Evolutionary conservation across 148 eudicot species (phyloP).

Genomic region (Oxyria digyna): DNA sequence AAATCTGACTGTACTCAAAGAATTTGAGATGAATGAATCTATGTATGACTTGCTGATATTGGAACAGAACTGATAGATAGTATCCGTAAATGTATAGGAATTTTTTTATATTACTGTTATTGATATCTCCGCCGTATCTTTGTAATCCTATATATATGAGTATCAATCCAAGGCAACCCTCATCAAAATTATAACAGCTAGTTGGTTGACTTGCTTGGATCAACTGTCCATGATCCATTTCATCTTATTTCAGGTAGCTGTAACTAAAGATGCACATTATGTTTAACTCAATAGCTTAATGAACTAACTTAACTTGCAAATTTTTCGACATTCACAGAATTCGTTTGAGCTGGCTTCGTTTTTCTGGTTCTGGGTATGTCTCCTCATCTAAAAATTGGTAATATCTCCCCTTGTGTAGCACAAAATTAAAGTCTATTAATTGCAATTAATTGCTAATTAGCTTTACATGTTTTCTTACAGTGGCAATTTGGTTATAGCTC

Average conservation of each 20-base stretch:
- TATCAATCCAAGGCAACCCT: too few relatives aligned
- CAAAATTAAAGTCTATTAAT: not conserved
- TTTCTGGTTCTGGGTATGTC: conserved; percentile 97
- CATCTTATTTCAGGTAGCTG: conserved; percentile 86
- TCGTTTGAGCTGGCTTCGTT: conserved; percentile 97
- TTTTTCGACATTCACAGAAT: conserved; percentile 48
- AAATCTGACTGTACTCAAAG: too few relatives aligned
- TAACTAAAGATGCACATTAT: not conserved
- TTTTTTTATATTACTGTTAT: too few relatives aligned
- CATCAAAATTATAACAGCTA: too few relatives aligned
- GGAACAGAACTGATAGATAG: too few relatives aligned
- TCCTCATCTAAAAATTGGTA: not conserved
- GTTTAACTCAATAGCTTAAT: not conserved
- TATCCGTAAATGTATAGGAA: too few relatives aligned
- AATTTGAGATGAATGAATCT: too few relatives aligned
- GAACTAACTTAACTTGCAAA: not conserved
- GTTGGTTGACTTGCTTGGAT: too few relatives aligned
- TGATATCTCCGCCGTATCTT: too few relatives aligned
- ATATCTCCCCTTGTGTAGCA: not conserved
- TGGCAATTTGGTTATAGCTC: conserved; percentile 97
- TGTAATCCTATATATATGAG: too few relatives aligned
- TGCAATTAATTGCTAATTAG: not conserved
- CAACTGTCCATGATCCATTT: conserved; percentile 85
- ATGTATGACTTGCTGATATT: too few relatives aligned
- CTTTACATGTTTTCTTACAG: conserved; percentile 24